Base-by-base conservation (phyloP, 371 early-diverging fungal species). In the Saksenaea vasiformis region DNA sequence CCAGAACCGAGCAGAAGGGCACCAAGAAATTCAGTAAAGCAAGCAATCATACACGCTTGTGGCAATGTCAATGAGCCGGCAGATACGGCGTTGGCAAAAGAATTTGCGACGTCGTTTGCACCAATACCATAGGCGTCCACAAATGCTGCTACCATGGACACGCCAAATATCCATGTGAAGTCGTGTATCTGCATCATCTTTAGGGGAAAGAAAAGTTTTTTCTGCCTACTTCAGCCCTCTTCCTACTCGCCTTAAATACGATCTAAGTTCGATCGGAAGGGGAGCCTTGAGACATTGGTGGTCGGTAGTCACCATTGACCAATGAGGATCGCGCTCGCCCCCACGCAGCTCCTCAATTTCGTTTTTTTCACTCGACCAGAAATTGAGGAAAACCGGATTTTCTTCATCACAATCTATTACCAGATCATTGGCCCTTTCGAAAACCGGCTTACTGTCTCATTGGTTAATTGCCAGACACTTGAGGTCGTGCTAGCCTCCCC, bases 21-120 rank as follows among this genome's bases (percentile, higher is more conserved):
- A 64, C 95, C 95, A 8, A 88, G 69, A 58, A 93, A 91, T 74
- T 94, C 95, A 19, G 94, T 92, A 66, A 95, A 91, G 64, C 91
- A 75, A 60, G 95, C 95, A 66, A 94, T 87, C 34, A 80, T 70
- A 68, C 86, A 83, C 9, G 95, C 95, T 71, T 91, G 90, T 5
- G 60, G 65, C 35, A 94, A 72, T 10, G 88, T 87, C 47, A 95
- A 66, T 7, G 95, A 90, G 10, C 91, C 89, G 2, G 95, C 91
- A 15, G 90, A 90, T 51, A 94, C 92, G 15, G 94, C 91, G n/a
- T 93, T 91, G 36, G 94, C 91, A 68, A 93, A 95, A 4, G 92
- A 85, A 69, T 95, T 94, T 69, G 95, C 89, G 11, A 95, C 95
- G 76, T 95, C 95, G 74, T 95, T 95, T 38, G 95, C 94, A 67